Evolutionary conservation across 352 stramenopile species (phyloP).

Genomic region (Globisporangium okanoganense): DNA sequence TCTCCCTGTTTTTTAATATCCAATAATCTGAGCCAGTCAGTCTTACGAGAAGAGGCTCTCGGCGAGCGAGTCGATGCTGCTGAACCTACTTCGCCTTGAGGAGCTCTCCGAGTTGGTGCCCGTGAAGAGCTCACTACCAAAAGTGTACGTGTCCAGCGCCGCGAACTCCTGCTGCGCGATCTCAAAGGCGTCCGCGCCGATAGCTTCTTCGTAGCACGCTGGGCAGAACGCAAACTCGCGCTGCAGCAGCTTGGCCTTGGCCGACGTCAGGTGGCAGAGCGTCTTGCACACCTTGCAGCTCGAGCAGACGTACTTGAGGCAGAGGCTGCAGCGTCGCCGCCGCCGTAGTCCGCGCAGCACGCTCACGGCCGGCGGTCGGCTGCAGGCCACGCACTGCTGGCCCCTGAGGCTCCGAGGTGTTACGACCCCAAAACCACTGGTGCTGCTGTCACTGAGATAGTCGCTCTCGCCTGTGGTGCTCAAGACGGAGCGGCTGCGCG

Average conservation of each 20-base stretch:
- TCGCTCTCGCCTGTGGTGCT: background rate
- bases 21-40: background rate
- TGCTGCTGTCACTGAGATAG: background rate
- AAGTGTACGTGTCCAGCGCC: background rate
- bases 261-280: background rate
- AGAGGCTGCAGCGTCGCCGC: conserved; percentile 7
- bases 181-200: background rate
- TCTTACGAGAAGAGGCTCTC: background rate
- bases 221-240: conserved; percentile 10
- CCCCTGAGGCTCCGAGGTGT: background rate
- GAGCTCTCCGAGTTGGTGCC: background rate
- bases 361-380: background rate
- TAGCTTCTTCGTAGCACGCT: background rate
- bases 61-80: background rate
- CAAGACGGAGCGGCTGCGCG: background rate
- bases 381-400: conserved; percentile 9
- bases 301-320: conserved; percentile 10
- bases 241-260: conserved; percentile 5
- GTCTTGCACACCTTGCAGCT: conserved; percentile 5
- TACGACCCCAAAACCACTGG: background rate
- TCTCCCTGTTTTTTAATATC: too few relatives aligned
- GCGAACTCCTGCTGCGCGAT: conserved; percentile 7
- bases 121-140: conserved; percentile 6
- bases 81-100: background rate
- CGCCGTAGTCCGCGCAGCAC: conserved; percentile 8